Evolutionary conservation across 768 basidiomycete species (phyloP), one percentile per base, ranked within the genome.

Genomic region (Trametes gibbosa): DNA sequence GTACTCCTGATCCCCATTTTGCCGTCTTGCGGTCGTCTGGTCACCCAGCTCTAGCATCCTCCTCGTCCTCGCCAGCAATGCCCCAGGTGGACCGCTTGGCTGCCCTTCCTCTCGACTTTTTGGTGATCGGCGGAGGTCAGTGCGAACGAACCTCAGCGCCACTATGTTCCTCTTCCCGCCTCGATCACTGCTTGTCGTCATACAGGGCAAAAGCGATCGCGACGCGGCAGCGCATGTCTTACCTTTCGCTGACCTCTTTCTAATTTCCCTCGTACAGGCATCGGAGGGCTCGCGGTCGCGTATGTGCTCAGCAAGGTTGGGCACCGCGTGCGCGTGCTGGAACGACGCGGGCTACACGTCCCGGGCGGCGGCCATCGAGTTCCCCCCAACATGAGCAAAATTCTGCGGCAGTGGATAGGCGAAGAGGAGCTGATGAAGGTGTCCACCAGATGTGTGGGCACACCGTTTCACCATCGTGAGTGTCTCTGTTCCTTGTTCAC

Each of bases 311-410:
- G 76, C 45, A 78, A 77, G 63, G 79, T 79, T 6, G 86, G 86
- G 6, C 86, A 88, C 70, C 71, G 74, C 32, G 85, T 86, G n/a
- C 72, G 78, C 2, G 77, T 88, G 2, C 68, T 87, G 21, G 86
- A 87, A 58, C 71, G 69, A 17, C 73, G 76, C 55, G 78, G 77
- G 16, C 73, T 73, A n/a, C 68, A 74, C n/a, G 53, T 56, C 34
- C 69, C 68, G 70, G 21, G 68, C 59, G 75, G 72, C 46, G 81
- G 80, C 21, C 67, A 80, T 47, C 76, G 80, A 27, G 73, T 84
- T 7, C 81, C 83, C 41, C 84, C 85, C 14, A 85, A 86, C 57
- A 77, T 84, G 72, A 82, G 83, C 32, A 77, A 78, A 51, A 70
- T 85, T 3, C 69, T 86, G 24, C 75, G 76, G 54, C 74, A 79